Conservation (phyloP, 257 asterid genomes). For the Solanum pinnatisectum region DNA sequence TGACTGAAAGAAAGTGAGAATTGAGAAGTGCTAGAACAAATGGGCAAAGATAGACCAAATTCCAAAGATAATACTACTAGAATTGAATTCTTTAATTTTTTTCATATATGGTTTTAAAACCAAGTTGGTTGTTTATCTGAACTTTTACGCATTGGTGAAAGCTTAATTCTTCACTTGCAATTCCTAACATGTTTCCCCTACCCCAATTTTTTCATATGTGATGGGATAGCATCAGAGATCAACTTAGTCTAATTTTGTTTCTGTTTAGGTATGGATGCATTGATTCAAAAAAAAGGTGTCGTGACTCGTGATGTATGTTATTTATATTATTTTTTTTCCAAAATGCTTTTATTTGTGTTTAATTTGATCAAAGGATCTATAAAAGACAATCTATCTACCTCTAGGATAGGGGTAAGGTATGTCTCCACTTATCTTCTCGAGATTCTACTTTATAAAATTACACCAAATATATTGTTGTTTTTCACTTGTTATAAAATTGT, state of each 20-base stretch:
- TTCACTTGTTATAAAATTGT: neutral
- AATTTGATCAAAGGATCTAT: too few species aligned
- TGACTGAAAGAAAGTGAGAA: neutral
- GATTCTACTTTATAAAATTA: neutral
- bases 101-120: neutral
- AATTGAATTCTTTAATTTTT: neutral
- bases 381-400: neutral
- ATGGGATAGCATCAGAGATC: neutral
- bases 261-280: neutral
- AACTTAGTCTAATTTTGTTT: neutral
- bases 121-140: neutral
- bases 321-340: too few species aligned
- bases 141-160: neutral
- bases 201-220: neutral
- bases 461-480: neutral
- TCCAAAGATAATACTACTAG: neutral
- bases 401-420: too few species aligned
- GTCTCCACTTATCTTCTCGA: fast-evolving
- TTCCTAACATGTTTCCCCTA: neutral
- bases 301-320: too few species aligned
- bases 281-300: too few species aligned
- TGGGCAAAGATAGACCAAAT: neutral
- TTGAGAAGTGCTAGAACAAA: neutral
- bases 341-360: too few species aligned
- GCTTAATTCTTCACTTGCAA: neutral